Evolutionary conservation across 352 stramenopile genomes (phyloP).

Genomic region (Pythium plurisporium): DNA sequence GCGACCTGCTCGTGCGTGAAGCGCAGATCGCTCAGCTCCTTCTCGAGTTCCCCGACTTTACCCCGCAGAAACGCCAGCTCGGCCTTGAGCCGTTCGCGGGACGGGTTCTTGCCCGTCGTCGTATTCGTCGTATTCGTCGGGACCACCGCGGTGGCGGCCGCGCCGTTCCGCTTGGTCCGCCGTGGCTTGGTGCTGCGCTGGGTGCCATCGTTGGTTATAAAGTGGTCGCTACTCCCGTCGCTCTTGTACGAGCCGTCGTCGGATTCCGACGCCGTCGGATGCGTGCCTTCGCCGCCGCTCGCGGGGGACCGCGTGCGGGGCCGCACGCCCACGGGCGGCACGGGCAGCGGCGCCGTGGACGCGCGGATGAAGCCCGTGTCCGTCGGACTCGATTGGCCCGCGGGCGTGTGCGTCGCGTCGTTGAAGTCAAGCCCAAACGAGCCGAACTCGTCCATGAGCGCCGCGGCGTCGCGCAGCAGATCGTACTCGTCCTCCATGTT

Average conservation of each 20-base stretch:
- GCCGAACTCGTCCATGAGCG: slow-evolving; percentile 22
- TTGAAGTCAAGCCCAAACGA: slow-evolving; percentile 20
- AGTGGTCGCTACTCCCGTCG: slow-evolving; percentile 11
- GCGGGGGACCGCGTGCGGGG: not conserved
- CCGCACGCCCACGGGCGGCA: slow-evolving; percentile 2
- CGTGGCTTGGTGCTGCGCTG: not conserved
- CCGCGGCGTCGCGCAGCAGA: slow-evolving; percentile 16
- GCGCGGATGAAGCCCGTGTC: slow-evolving; percentile 20
- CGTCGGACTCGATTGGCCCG: slow-evolving; percentile 4
- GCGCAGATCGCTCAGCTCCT: slow-evolving; percentile 28
- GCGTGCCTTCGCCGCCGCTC: not conserved
- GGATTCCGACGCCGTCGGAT: slow-evolving; percentile 7
- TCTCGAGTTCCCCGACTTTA: slow-evolving; percentile 42
- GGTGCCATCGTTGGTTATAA: too few species aligned
- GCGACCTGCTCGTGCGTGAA: slow-evolving; percentile 18
- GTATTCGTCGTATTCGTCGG: too few species aligned
- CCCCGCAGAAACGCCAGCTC: slow-evolving; percentile 39
- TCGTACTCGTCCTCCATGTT: slow-evolving; percentile 21
- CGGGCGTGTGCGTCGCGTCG: not conserved
- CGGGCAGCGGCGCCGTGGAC: slow-evolving; percentile 13
- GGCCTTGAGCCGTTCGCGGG: slow-evolving; percentile 40
- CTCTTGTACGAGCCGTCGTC: slow-evolving; percentile 18
- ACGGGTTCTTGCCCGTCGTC: slow-evolving; percentile 47
- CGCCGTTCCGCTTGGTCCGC: not conserved
- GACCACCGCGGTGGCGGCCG: not conserved